Conservation (phyloP, 805 yeast species). For the Saturnispora quitensis region DNA sequence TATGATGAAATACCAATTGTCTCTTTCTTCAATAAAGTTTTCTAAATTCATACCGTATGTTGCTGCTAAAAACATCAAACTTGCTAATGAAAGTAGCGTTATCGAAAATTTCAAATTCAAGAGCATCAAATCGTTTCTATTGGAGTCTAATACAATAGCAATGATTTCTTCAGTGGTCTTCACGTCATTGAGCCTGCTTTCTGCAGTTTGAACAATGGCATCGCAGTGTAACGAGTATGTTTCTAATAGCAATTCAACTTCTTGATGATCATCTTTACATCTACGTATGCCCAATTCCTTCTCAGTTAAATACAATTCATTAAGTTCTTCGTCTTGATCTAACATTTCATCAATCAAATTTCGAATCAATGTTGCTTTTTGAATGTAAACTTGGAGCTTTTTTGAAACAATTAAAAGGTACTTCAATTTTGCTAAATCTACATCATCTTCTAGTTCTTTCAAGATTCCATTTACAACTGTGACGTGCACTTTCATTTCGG, state of each 20-base stretch:
- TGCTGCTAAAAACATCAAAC: slow-evolving; percentile 73
- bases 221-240: slow-evolving; percentile 86
- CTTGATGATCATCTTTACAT: slow-evolving; percentile 61
- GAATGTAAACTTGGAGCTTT: slow-evolving; percentile 72
- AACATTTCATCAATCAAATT: slow-evolving; percentile 78
- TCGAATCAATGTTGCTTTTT: slow-evolving; percentile 72
- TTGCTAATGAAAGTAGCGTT: slow-evolving; percentile 74
- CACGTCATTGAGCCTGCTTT: slow-evolving; percentile 69
- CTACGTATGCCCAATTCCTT: slow-evolving; percentile 37
- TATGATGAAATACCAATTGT: slow-evolving; percentile 56
- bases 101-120: slow-evolving; percentile 76
- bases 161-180: slow-evolving; percentile 92
- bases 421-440: slow-evolving; percentile 71
- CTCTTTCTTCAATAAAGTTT: slow-evolving; percentile 80
- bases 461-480: slow-evolving; percentile 68
- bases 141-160: slow-evolving; percentile 85
- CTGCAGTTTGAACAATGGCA: slow-evolving; percentile 88
- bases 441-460: slow-evolving; percentile 68
- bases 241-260: slow-evolving; percentile 83
- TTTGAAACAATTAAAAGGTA: slow-evolving; percentile 77
- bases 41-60: slow-evolving; percentile 94
- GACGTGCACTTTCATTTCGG: slow-evolving; percentile 80
- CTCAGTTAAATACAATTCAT: slow-evolving; percentile 71
- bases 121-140: slow-evolving; percentile 87
- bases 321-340: slow-evolving; percentile 81